Percentiles rank a stretch among this genome's conserved stretches.
These are phyloP conservation scores for Botrytis pseudocinerea DNA, from an alignment of 2,329 filamentous ascomycete genomes.

Conservation along the genomic window DNA sequence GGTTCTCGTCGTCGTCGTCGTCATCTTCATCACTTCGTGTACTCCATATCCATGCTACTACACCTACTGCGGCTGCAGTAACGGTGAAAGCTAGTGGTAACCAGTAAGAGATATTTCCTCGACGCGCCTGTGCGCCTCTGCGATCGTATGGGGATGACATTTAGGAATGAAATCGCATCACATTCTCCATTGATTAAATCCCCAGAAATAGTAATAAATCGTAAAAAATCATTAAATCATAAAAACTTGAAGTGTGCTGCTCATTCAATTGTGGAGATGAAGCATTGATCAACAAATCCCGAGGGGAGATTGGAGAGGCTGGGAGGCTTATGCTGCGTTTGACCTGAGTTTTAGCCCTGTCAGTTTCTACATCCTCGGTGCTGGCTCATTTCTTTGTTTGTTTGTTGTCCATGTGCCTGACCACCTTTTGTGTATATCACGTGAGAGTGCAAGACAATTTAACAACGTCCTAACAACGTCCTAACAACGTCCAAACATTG, in stretches of 20 bases:
- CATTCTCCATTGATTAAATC: slow-evolving; percentile 26
- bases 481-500: background rate
- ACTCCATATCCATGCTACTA: slow-evolving; percentile 93
- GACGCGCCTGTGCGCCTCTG: slow-evolving; percentile 49
- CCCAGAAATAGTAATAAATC: slow-evolving; percentile 4
- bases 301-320: slow-evolving; percentile 21
- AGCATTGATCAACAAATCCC: slow-evolving; percentile 25
- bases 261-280: slow-evolving; percentile 23
- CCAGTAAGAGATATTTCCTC: slow-evolving; percentile 77
- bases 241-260: slow-evolving; percentile 18
- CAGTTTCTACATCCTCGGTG: slow-evolving; percentile 6
- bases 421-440: background rate
- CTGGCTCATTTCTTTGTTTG: background rate
- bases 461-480: background rate
- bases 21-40: slow-evolving; percentile 77
- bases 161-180: slow-evolving; percentile 41
- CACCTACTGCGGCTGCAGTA: slow-evolving; percentile 80
- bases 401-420: background rate
- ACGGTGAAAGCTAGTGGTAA: slow-evolving; percentile 84
- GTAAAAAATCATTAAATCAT: slow-evolving; percentile 21
- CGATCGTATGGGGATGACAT: slow-evolving; percentile 68
- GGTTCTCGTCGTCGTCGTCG: slow-evolving; percentile 52
- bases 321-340: slow-evolving; percentile 10
- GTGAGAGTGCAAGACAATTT: background rate
- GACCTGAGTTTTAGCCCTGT: slow-evolving; percentile 17